Evolutionary conservation across 2,329 filamentous ascomycete species (phyloP).

Genomic region (Venturiaceae sp.): DNA sequence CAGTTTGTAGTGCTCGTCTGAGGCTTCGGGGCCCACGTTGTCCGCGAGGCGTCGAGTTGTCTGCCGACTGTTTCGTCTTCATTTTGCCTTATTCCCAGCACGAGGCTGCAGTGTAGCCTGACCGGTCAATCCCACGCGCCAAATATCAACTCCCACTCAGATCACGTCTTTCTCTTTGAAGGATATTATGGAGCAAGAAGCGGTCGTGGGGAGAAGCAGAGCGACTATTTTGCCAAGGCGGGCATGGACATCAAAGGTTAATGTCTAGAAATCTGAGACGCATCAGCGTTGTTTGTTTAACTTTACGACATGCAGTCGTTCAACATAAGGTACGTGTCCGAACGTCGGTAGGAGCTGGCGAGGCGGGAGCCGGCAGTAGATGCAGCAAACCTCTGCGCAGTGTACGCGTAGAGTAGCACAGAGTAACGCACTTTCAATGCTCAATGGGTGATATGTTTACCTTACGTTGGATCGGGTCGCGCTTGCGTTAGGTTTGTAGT

Average conservation of each 20-base stretch:
- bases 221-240: not conserved
- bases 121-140: not conserved
- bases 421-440: not conserved
- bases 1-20: not conserved
- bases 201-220: not conserved
- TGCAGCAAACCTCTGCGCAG: conserved; percentile 1
- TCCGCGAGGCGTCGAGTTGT: not conserved
- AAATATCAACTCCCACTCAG: not conserved
- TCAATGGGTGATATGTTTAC: conserved; percentile 1
- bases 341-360: not conserved
- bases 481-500: not conserved
- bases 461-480: not conserved
- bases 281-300: conserved; percentile 3
- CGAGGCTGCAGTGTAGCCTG: not conserved
- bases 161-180: not conserved
- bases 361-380: not conserved
- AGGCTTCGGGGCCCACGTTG: not conserved
- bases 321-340: not conserved
- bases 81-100: not conserved
- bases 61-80: not conserved
- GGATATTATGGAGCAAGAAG: not conserved
- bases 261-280: not conserved
- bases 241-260: not conserved
- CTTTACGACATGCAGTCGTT: not conserved
- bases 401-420: not conserved